Conservation (phyloP, 139 green algal genomes). For the Volvox africanus region DNA sequence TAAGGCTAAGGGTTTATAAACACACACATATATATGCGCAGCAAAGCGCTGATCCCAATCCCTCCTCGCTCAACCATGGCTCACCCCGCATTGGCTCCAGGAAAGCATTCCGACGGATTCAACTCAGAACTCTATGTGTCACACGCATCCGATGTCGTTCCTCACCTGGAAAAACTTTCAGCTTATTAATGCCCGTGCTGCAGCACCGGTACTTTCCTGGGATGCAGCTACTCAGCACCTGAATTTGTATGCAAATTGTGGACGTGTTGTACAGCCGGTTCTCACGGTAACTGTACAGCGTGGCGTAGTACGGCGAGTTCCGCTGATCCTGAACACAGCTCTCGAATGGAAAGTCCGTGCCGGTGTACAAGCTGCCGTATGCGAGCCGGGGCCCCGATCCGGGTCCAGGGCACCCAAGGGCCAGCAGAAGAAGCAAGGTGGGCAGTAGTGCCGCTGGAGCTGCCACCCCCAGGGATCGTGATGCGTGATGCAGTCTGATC, state of each 20-base stretch:
- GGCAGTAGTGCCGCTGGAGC: neutral
- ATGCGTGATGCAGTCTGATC: too few relatives aligned
- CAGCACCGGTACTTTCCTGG: slow-evolving; percentile 4
- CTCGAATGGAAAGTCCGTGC: slow-evolving; percentile 41
- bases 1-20: too few relatives aligned
- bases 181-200: slow-evolving; percentile 22
- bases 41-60: too few relatives aligned
- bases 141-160: neutral
- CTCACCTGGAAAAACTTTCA: slow-evolving; percentile 22
- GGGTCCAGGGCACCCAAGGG: neutral
- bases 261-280: neutral
- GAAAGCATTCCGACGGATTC: too few relatives aligned
- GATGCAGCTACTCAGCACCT: neutral
- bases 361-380: neutral
- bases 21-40: too few relatives aligned
- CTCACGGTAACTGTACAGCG: slow-evolving; percentile 35
- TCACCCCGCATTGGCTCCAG: too few relatives aligned
- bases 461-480: neutral
- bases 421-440: neutral
- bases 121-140: too few relatives aligned
- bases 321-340: neutral
- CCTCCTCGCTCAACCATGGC: too few relatives aligned
- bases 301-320: slow-evolving; percentile 44
- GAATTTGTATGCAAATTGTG: neutral
- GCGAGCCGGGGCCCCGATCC: neutral